Conservation (phyloP, 352 stramenopile species). For the Globisporangium alternatum region DNA sequence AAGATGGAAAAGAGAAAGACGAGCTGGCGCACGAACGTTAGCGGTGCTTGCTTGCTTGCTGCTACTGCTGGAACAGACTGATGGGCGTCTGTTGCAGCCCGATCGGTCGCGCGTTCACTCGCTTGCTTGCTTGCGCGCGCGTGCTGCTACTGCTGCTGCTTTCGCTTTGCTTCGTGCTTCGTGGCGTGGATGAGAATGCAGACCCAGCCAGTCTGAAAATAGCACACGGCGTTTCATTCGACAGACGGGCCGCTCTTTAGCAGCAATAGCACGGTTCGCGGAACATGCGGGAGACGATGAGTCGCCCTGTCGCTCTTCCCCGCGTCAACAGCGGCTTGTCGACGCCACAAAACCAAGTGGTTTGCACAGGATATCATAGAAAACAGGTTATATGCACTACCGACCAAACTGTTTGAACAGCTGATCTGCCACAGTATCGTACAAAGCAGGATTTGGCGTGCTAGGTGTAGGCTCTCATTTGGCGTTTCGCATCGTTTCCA, state of each 20-base stretch:
- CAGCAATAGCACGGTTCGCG: not conserved
- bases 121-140: not conserved
- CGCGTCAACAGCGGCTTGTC: too few species aligned
- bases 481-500: too few species aligned
- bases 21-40: not conserved
- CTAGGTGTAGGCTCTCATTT: too few species aligned
- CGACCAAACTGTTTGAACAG: too few species aligned
- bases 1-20: not conserved
- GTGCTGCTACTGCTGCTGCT: not conserved
- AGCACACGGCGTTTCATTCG: not conserved
- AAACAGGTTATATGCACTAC: too few species aligned
- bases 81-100: not conserved
- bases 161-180: not conserved
- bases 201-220: not conserved
- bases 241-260: not conserved
- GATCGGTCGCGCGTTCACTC: not conserved
- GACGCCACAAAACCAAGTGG: too few species aligned
- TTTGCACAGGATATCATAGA: too few species aligned
- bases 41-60: not conserved
- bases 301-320: slow-evolving; percentile 6
- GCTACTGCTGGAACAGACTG: not conserved
- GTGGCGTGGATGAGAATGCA: not conserved
- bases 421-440: too few species aligned
- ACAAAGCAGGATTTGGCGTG: too few species aligned
- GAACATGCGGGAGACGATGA: not conserved